These are phyloP conservation scores for Symbiodinium natans DNA, from an alignment of 73 alveolate species.

Conservation along the genomic window DNA sequence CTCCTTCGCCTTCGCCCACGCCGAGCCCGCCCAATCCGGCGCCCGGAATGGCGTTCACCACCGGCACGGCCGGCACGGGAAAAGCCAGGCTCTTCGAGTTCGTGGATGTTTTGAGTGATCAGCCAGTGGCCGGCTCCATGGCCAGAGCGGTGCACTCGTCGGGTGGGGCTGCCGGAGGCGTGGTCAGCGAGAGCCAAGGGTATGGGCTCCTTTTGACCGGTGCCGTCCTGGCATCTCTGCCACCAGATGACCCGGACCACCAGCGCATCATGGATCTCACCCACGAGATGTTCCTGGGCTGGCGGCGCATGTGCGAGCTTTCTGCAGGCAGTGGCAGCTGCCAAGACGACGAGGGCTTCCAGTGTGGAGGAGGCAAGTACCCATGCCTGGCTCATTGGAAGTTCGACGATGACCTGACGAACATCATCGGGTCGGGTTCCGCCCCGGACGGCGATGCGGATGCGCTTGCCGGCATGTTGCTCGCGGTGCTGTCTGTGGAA, in stretches of 20 bases:
- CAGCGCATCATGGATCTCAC: slow-evolving; percentile 60
- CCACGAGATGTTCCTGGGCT: slow-evolving; percentile 74
- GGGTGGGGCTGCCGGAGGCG: slow-evolving; percentile 89
- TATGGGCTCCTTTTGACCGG: slow-evolving; percentile 63
- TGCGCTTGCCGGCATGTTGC: slow-evolving; percentile 77
- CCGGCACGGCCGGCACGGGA: slow-evolving; percentile 55
- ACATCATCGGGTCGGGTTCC: slow-evolving; percentile 16
- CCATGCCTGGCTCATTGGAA: slow-evolving; percentile 77
- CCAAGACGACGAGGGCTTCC: slow-evolving; percentile 89
- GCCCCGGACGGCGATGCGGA: slow-evolving; percentile 91
- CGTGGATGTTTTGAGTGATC: slow-evolving; percentile 62
- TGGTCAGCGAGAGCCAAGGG: slow-evolving; percentile 67
- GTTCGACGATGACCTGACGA: slow-evolving; percentile 2
- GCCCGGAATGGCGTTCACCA: slow-evolving; percentile 36
- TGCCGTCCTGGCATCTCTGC: slow-evolving; percentile 33
- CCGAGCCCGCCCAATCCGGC: slow-evolving; percentile 27
- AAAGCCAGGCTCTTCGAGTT: slow-evolving; percentile 66
- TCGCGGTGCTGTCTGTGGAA: slow-evolving; percentile 65
- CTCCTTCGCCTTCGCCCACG: neutral
- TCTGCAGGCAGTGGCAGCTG: slow-evolving; percentile 68
- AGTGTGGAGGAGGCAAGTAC: slow-evolving; percentile 61
- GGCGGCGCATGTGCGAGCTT: slow-evolving; percentile 86
- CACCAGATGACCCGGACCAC: neutral
- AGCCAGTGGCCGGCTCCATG: slow-evolving; percentile 35
- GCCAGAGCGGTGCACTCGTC: slow-evolving; percentile 81